Base-by-base conservation (phyloP, 768 basidiomycete genomes). In the Cyclocybe aegerita region DNA sequence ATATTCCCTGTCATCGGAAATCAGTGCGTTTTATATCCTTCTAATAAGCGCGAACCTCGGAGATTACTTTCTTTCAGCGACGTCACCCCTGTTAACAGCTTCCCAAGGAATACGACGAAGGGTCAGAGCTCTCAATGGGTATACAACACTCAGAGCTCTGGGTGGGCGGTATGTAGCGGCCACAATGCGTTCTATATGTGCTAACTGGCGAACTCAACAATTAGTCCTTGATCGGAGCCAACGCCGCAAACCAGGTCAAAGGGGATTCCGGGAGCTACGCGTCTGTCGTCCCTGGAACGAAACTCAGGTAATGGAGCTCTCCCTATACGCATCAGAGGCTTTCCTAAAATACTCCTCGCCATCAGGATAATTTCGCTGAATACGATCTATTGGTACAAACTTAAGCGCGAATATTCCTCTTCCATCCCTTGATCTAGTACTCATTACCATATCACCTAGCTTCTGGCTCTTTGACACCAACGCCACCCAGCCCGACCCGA, bases 391-490 rank as follows among this genome's bases (percentile, higher is more conserved):
- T 82, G 81, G 81, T 84, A 84, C 59, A 81, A 77, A 55, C 68
- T 70, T 58, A 83, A 81, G 82, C 80, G 54, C 53, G 71, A 49
- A 6, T 14, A 41, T 7, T 30, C 40, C 14, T 30, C 33, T 29
- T n/a, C 31, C 15, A 9, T 29, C 33, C 9, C 16, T 14, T 32
- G 1, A 3, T 4, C 3, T 15, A 6, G 6, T 11, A 39, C 10
- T 9, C 16, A 16, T 5, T 11, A 8, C n/a, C 9, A 36, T 46
- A 36, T 34, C 5, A 23, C 34, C 9, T 10, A 82, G 81, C 64
- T 81, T 82, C 58, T 85, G 80, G 78, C 67, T 85, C 1, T 85
- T 80, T 55, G 82, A 84, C 55, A 75, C 71, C 23, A 74, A 83
- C 46, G 60, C 55, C 4, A 64, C 67, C 9, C 70, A 74, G 79